Conservation (phyloP, 371 early-diverging fungal species). For the Lichtheimia ornata region DNA sequence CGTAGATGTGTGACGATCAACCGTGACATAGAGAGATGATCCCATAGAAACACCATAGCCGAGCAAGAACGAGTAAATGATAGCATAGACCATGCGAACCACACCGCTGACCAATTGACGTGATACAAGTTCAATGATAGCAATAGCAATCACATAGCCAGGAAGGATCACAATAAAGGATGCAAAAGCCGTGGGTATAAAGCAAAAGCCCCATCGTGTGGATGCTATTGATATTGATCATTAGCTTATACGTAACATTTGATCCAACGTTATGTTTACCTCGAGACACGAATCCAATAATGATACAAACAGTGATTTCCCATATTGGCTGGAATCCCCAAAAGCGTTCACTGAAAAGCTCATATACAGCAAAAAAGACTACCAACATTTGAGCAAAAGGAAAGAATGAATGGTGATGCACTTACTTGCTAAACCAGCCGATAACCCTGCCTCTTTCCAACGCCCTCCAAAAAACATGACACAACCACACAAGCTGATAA, state of each 20-base stretch:
- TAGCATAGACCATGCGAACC: slow-evolving; percentile 79
- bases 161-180: slow-evolving; percentile 69
- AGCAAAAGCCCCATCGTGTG: slow-evolving; percentile 40
- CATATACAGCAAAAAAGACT: slow-evolving; percentile 47
- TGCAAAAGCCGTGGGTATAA: slow-evolving; percentile 48
- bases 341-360: slow-evolving; percentile 38
- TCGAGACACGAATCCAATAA: slow-evolving; percentile 67
- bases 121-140: slow-evolving; percentile 81
- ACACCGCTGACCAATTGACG: slow-evolving; percentile 85
- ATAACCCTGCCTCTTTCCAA: slow-evolving; percentile 43
- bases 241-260: not conserved
- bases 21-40: slow-evolving; percentile 41
- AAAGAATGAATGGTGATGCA: not conserved
- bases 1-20: slow-evolving; percentile 25
- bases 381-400: not conserved
- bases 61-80: slow-evolving; percentile 76
- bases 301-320: slow-evolving; percentile 70
- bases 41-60: slow-evolving; percentile 84
- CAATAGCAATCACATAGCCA: slow-evolving; percentile 72
- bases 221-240: slow-evolving; percentile 7
- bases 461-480: slow-evolving; percentile 47
- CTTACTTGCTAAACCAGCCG: slow-evolving; percentile 51
- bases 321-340: slow-evolving; percentile 57
- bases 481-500: slow-evolving; percentile 53
- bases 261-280: slow-evolving; percentile 20